Base-by-base conservation (phyloP, 202 grass and related monocot genomes). In the Carex sylvatica region DNA sequence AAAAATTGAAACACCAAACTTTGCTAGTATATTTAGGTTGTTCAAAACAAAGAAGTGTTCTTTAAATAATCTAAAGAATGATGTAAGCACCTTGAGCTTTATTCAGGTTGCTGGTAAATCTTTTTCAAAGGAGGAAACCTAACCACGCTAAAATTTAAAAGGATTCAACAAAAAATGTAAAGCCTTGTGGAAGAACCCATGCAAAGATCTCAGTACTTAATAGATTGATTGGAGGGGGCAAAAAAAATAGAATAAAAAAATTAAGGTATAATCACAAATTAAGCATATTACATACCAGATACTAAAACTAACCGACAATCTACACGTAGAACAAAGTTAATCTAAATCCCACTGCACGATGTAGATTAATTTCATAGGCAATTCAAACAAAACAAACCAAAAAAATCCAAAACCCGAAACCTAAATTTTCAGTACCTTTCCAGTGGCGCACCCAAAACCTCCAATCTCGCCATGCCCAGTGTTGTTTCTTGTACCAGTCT, bases 391-490 rank as follows among this genome's bases (percentile, higher is more conserved):
- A 31, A 22, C 24, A 56, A 53, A 47, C 9, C 44, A n/a, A 13
- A 23, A 42, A 35, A 78, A 20, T 19, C 24, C 26, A 61, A 52
- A 44, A 51, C 2, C 15, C 4, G 24, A 44, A 49, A 4, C 12
- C 36, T 22, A 30, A 65, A 81, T 9, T 22, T n/a, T 16, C 0
- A 51, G 18, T 49, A 94, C 92, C 91, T 95, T 95, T 65, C 92
- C 89, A 31, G 90, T 87, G 6, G 92, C 88, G 22, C 89, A 80
- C 18, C 92, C 96, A 31, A 99, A 99, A 0, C 92, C 93, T 0
- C 92, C 96, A 82, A 92, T 83, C 61, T 95, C 96, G 63, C 91
- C 70, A 78, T 93, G 93, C 83, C 92, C 96, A 74, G n/a, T n/a
- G n/a, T n/a, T n/a, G n/a, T n/a, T n/a, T n/a, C n/a, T n/a, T n/a